Evolutionary conservation across 2,329 filamentous ascomycete genomes (phyloP).

Genomic region (Xylaria sp.): DNA sequence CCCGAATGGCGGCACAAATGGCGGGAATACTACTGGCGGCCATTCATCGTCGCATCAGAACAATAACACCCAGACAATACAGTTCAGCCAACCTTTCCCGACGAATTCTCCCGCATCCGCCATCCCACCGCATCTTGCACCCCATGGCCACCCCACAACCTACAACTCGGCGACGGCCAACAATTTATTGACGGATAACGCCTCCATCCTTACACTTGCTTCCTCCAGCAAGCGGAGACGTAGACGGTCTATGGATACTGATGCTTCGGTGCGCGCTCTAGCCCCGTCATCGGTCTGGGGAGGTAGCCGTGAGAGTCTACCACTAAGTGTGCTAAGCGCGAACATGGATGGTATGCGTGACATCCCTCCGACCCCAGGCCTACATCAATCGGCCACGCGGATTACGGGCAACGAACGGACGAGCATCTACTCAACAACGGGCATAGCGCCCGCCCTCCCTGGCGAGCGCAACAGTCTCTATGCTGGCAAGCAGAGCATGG

Average conservation of each 20-base stretch:
- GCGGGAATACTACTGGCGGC: constrained; percentile 41
- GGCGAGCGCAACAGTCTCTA: constrained; percentile 86
- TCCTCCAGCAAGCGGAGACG: constrained; percentile 81
- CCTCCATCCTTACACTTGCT: constrained; percentile 82
- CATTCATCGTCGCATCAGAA: constrained; percentile 52
- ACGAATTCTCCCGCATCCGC: constrained; percentile 70
- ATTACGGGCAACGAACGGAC: constrained; percentile 65
- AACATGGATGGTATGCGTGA: constrained; percentile 61
- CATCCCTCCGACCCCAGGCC: constrained; percentile 53
- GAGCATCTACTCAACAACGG: constrained; percentile 81
- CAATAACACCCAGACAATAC: constrained; percentile 57
- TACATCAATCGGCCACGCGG: constrained; percentile 56
- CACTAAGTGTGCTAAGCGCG: constrained; percentile 77
- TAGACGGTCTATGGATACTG: constrained; percentile 81
- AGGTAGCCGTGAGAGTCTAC: constrained; percentile 79
- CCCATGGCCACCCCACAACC: constrained; percentile 64
- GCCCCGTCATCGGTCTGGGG: constrained; percentile 83
- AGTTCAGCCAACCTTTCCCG: constrained; percentile 71
- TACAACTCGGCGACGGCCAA: constrained; percentile 82
- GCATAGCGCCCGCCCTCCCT: constrained; percentile 66
- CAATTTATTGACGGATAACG: constrained; percentile 82
- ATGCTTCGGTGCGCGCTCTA: constrained; percentile 84
- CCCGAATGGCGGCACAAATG: constrained; percentile 55
- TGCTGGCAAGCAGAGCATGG: constrained; percentile 61
- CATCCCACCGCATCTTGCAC: constrained; percentile 72